Base-by-base conservation (phyloP, 2,329 filamentous ascomycete species). In the Dactylellina cionopaga region DNA sequence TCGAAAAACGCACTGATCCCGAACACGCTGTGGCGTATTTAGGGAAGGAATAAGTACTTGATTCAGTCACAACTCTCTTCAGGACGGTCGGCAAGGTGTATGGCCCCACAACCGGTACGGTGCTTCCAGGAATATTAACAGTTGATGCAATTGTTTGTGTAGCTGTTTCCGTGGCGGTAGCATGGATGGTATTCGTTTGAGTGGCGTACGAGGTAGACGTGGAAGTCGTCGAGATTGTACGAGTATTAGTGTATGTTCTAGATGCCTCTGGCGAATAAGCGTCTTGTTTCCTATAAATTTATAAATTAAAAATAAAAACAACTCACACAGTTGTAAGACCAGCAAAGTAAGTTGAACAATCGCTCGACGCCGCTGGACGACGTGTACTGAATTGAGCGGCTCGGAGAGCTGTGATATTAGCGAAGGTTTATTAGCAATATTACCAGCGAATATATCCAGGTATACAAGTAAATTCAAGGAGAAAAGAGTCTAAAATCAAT, bases 21-120 rank as follows among this genome's bases (percentile, higher is more conserved):
- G 22, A 24, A 27, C 51, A 55, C 5, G 51, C 51, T 11, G 33
- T 55, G 39, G 51, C 51, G 7, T 55, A 55, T 19, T 2, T n/a
- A n/a, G n/a, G n/a, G n/a, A n/a, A n/a, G n/a, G n/a, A n/a, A n/a
- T n/a, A n/a, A n/a, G n/a, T n/a, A n/a, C n/a, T n/a, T n/a, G n/a
- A n/a, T n/a, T n/a, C n/a, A n/a, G n/a, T n/a, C n/a, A n/a, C n/a
- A n/a, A n/a, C n/a, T n/a, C n/a, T n/a, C n/a, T n/a, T n/a, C n/a
- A n/a, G n/a, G n/a, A n/a, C n/a, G n/a, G n/a, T n/a, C n/a, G n/a
- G n/a, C n/a, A n/a, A n/a, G n/a, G n/a, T n/a, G n/a, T n/a, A n/a
- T n/a, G n/a, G n/a, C n/a, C n/a, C n/a, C n/a, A n/a, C n/a, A n/a
- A n/a, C n/a, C n/a, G n/a, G n/a, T n/a, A n/a, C n/a, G n/a, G n/a